Evolutionary conservation across 2,329 filamentous ascomycete genomes (phyloP), one percentile per base, ranked within the genome.

Genomic region (Alternaria conjuncta): DNA sequence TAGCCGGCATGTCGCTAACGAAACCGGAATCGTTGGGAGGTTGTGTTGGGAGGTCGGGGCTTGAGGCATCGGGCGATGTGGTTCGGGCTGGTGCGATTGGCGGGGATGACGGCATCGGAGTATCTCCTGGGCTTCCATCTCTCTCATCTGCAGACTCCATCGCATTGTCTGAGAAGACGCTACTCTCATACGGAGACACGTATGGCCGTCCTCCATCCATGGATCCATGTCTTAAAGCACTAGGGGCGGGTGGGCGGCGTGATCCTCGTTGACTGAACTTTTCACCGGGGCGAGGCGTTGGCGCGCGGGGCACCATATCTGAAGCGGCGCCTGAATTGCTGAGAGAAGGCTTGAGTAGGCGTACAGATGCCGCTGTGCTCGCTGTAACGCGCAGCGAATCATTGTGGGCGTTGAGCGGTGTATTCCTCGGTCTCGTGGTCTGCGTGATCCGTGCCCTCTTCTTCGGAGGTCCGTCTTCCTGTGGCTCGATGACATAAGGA

Each of bases 311-410:
- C n/a, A 89, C 80, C 68, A 92, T 90, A 69, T 94, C 90, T 6
- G 91, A 80, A 70, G 92, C 84, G 25, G 80, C 81, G 4, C 82
- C 84, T 23, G 86, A 82, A 30, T 81, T 81, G 49, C 82, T 78
- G 20, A 86, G 84, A 60, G 92, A 86, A 5, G 95, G 95, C 47
- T 94, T 88, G 78, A 97, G 92, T 51, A 90, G 90, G 46, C 95
- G 91, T 62, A 98, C 86, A 6, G 94, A 97, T 45, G 93, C 93
- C 47, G 94, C 91, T 15, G 92, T 97, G 77, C 93, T 97, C 50
- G 95, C 95, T 64, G 92, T 90, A n/a, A 97, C 93, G 53, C 94
- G 88, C 25, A 98, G 84, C 4, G 93, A 96, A 53, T 96, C 93
- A 10, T 89, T 87, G 28, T 89, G 89, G 43, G 88, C 86, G 55